Evolutionary conservation across 495 filamentous ascomycete genomes (phyloP), one percentile per base, ranked within the genome.

Genomic region (Penicillium coffeae): DNA sequence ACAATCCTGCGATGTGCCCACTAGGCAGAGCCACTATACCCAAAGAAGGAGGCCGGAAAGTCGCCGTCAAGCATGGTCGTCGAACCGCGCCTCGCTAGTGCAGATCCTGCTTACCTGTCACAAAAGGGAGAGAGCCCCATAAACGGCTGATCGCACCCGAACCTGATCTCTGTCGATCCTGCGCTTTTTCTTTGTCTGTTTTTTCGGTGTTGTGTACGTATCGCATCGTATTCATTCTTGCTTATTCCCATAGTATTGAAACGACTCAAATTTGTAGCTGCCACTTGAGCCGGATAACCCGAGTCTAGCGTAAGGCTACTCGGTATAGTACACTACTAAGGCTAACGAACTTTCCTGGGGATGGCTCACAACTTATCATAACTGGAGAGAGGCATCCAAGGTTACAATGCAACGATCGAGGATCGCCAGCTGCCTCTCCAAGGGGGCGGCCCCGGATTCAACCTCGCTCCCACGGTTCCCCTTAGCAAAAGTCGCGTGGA

Each of bases 91-190:
- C 55, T 64, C 61, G 50, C 56, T 65, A 65, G 62, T 65, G 62
- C 62, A 65, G 62, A 65, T 65, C 62, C 53, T 63, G 43, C 54
- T 60, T 48, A 63, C 60, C 60, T 60, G 60, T 60, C 60, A 63
- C 59, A 63, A 50, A 54, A 27, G n/a, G n/a, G n/a, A 30, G 16
- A 16, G 38, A 41, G 51, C 52, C 52, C 59, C 56, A 54, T 59
- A 54, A 63, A 63, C 59, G 59, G 59, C 43, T 55, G 56, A 55
- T 51, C 55, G 58, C 52, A 58, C 55, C 38, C 50, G 51, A 48
- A 56, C 48, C 37, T 46, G 53, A 56, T 51, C 25, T 30, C 45
- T 39, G 47, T 54, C 45, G 49, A 60, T 56, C 50, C 45, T 32
- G n/a, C n/a, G n/a, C n/a, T n/a, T n/a, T n/a, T n/a, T n/a, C n/a